Base-by-base conservation (phyloP, 495 filamentous ascomycete genomes). In the Rusavskia elegans region DNA sequence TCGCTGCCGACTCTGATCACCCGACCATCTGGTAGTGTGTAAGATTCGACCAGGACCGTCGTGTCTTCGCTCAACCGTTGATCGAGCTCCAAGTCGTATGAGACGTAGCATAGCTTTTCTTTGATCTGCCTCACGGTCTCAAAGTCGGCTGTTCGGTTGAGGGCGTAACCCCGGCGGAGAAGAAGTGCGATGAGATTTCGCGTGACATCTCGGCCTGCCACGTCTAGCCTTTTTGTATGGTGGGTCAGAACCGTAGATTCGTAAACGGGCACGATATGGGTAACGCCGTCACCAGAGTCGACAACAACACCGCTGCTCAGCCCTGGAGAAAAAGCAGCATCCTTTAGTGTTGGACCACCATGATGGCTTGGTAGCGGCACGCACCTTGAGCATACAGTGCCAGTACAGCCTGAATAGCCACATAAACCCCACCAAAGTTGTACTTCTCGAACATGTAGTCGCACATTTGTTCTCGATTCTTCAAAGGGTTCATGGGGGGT, bases 121-220 rank as follows among this genome's bases (percentile, higher is more conserved):
- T 99, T 99, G 70, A 99, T 96, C 67, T 95, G 90, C 42, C 92
- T 87, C 39, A 97, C 92, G 27, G 92, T 99, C 71, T 99, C 92
- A 66, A 99, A 99, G 65, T 99, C 92, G 63, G 92, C 92, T 9
- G 92, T 99, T 60, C 92, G 79, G 79, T 99, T 99, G 48, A 99
- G 76, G 20, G 92, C 92, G 67, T 99, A 99, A 11, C 92, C 92
- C 53, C 93, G 80, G 58, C 92, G 87, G 52, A 96, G 81, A 25
- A 99, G 85, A 30, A 99, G 82, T 41, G 86, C 83, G 63, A 99
- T 99, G 51, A 99, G 80, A 65, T 99, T 95, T 51, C 89, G 83
- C 10, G 92, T 99, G 37, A 99, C 92, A 62, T 99, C 93, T 61
- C 92, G 84, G 36, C 92, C 92, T 25, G 92, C 92, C 36, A 99